Conservation (phyloP, 257 asterid species). For the Agastache rugosa region DNA sequence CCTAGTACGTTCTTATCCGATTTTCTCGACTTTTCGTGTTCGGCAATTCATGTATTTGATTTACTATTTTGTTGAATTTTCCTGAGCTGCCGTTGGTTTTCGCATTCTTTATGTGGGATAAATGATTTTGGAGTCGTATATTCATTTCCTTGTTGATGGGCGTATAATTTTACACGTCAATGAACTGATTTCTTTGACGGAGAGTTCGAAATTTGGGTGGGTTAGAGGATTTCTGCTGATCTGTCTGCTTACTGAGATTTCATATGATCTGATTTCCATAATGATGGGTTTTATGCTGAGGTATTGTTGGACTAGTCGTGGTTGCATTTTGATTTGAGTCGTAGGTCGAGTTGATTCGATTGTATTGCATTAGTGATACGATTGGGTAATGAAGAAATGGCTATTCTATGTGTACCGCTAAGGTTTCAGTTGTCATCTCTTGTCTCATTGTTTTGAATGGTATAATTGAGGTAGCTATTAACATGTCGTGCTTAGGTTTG, state of each 20-base stretch:
- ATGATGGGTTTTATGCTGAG: not conserved
- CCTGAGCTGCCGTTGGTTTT: not conserved
- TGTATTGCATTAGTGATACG: not conserved
- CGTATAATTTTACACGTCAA: not conserved
- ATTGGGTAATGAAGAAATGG: not conserved
- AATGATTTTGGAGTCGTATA: not conserved
- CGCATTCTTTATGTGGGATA: conserved; percentile 6
- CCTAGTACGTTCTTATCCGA: conserved; percentile 56
- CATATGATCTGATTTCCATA: conserved; percentile 15
- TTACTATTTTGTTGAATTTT: not conserved
- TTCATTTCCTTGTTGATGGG: not conserved
- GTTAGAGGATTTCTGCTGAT: not conserved
- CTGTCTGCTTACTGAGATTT: conserved; percentile 13
- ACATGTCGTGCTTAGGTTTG: not conserved
- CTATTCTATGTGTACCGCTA: not conserved
- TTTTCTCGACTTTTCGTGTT: not conserved
- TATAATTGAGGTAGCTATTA: not conserved
- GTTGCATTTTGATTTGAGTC: not conserved
- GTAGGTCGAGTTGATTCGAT: not conserved
- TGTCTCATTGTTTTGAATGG: not conserved
- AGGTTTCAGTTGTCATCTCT: not conserved
- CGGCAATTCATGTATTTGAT: not conserved
- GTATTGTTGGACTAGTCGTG: not conserved
- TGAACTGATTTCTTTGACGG: not conserved
- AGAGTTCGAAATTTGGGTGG: conserved; percentile 11